Conservation (phyloP, 768 basidiomycete species). For the Hygrocybe coccinea region DNA sequence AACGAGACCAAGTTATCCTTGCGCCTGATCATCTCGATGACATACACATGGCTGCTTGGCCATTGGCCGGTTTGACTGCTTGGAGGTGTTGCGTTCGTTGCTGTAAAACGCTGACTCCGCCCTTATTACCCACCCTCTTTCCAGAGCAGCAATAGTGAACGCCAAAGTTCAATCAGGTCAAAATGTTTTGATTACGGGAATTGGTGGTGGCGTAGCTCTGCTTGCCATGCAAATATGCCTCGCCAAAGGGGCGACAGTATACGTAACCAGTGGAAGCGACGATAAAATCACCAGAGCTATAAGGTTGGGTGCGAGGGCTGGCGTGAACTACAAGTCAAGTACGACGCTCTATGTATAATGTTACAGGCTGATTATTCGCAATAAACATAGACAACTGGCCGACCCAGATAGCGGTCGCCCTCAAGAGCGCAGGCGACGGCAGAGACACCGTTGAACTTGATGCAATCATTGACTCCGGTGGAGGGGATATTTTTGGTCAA, state of each 20-base stretch:
- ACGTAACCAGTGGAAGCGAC: constrained; percentile 67
- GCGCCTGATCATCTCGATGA: constrained; percentile 66
- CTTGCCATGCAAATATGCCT: constrained; percentile 69
- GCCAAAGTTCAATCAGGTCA: constrained; percentile 58
- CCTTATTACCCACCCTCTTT: neutral
- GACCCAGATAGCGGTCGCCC: constrained; percentile 38
- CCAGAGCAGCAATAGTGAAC: constrained; percentile 62
- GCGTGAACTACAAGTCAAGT: constrained; percentile 69
- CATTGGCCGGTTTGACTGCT: constrained; percentile 71
- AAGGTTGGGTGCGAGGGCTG: constrained; percentile 69
- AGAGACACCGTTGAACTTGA: constrained; percentile 37
- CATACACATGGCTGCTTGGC: constrained; percentile 70
- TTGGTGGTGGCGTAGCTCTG: constrained; percentile 82
- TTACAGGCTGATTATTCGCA: neutral
- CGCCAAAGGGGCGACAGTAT: constrained; percentile 74
- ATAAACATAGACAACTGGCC: constrained; percentile 47
- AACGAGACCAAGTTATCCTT: constrained; percentile 59
- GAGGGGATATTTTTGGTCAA: constrained; percentile 57
- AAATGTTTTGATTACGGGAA: constrained; percentile 75
- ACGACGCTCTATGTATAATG: constrained; percentile 12
- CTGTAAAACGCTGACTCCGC: neutral
- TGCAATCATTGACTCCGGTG: constrained; percentile 65
- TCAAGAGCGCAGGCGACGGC: constrained; percentile 33
- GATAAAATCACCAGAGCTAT: constrained; percentile 67
- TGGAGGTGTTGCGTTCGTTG: constrained; percentile 56